Percentiles rank a stretch among this genome's conserved stretches.
Evolutionary conservation across 73 alveolate species (phyloP).

Genomic region (Symbiodinium pilosum): DNA sequence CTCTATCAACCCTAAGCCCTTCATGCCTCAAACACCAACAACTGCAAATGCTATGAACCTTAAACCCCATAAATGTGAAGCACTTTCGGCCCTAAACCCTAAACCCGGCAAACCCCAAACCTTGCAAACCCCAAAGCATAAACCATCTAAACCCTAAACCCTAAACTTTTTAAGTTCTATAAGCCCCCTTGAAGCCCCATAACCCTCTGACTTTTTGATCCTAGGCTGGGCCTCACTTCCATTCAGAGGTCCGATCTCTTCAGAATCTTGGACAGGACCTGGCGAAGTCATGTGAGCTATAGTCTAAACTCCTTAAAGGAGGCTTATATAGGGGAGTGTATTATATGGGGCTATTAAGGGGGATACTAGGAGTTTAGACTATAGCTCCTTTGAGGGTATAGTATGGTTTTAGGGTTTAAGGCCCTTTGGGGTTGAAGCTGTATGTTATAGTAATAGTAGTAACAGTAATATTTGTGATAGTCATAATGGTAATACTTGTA

Average conservation of each 20-base stretch:
- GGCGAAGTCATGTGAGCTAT: not conserved
- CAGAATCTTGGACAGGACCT: constrained; percentile 56
- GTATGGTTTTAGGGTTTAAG: too few species aligned
- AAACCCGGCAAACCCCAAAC: too few species aligned
- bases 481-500: too few species aligned
- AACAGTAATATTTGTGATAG: too few species aligned
- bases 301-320: not conserved
- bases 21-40: too few species aligned
- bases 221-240: constrained; percentile 16
- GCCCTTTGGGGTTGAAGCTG: not conserved
- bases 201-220: too few species aligned
- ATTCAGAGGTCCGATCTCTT: constrained; percentile 13
- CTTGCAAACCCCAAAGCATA: too few species aligned
- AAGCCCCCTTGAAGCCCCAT: too few species aligned
- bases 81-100: too few species aligned
- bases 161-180: too few species aligned
- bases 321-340: not conserved
- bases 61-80: not conserved
- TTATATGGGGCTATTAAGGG: not conserved
- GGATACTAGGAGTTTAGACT: not conserved
- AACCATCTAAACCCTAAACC: too few species aligned
- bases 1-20: not conserved
- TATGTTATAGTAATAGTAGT: not conserved
- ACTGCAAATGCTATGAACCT: too few species aligned
- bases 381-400: not conserved